A percentile compares a stretch with the other conserved stretches of the same genome.
These are phyloP conservation scores for Miamiensis avidus DNA, from an alignment of 169 alveolate species.

Conservation along the genomic window DNA sequence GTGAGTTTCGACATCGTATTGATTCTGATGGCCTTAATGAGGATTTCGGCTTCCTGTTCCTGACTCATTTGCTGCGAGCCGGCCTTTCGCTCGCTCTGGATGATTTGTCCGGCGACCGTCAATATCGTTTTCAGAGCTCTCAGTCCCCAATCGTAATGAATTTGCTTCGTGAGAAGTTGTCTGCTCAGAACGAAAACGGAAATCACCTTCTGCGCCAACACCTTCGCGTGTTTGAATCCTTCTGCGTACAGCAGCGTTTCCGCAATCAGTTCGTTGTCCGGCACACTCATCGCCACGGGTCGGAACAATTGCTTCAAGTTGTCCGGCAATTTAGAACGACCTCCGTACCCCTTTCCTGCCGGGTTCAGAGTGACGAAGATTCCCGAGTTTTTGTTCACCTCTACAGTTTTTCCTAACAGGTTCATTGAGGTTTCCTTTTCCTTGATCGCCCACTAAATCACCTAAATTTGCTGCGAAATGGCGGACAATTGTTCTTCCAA, in stretches of 20 bases:
- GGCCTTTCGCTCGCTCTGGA: constrained; percentile 72
- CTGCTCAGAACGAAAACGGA: constrained; percentile 86
- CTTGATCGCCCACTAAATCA: constrained; percentile 91
- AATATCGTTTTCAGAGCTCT: constrained; percentile 92
- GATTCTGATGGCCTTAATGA: constrained; percentile 79
- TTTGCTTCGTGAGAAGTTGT: constrained; percentile 87
- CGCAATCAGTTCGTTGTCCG: constrained; percentile 94
- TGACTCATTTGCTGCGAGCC: neutral
- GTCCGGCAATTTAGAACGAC: constrained; percentile 95
- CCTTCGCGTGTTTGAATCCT: constrained; percentile 86
- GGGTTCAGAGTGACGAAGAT: constrained; percentile 96
- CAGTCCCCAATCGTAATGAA: constrained; percentile 96
- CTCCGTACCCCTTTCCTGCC: constrained; percentile 96
- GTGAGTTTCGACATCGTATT: constrained; percentile 92
- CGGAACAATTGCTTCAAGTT: constrained; percentile 93
- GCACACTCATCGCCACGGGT: constrained; percentile 95
- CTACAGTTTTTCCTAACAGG: constrained; percentile 81
- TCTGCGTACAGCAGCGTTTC: constrained; percentile 89
- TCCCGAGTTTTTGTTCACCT: constrained; percentile 91
- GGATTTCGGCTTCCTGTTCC: neutral
- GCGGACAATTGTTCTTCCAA: constrained; percentile 94
- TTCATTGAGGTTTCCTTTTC: constrained; percentile 66
- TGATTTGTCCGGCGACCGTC: constrained; percentile 89
- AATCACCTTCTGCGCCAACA: constrained; percentile 84
- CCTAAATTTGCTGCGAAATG: constrained; percentile 90